Conservation (phyloP, 345 rosid species). For the Gynandropsis gynandra region DNA sequence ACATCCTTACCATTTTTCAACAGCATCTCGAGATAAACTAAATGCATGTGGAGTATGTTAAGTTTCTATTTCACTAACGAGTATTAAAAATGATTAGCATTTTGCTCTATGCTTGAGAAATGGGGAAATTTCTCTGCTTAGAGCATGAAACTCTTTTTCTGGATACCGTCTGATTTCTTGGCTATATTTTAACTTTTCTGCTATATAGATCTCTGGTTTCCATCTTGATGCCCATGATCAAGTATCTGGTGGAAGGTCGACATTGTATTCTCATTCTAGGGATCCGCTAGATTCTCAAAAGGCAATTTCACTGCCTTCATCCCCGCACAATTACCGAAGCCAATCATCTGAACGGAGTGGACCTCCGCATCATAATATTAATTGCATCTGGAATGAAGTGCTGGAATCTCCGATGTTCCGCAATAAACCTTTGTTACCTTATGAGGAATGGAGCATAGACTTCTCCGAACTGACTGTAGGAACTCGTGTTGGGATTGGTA, state of each 20-base stretch:
- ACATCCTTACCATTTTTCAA: too few relatives aligned
- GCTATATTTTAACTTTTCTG: constrained; percentile 14
- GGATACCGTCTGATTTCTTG: constrained; percentile 18
- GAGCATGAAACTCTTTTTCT: too few relatives aligned
- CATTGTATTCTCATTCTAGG: constrained; percentile 41
- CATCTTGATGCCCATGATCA: constrained; percentile 52
- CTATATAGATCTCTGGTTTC: constrained; percentile 50
- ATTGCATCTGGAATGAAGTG: constrained; percentile 75
- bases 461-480: constrained; percentile 90
- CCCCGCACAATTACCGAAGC: constrained; percentile 70
- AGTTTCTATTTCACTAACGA: constrained; percentile 12
- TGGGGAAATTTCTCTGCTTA: constrained; percentile 5
- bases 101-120: neutral
- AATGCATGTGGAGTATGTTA: too few relatives aligned
- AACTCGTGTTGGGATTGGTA: constrained; percentile 97
- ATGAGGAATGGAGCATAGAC: constrained; percentile 89
- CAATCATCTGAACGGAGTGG: constrained; percentile 53
- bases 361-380: constrained; percentile 32
- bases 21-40: too few relatives aligned
- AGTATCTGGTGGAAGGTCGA: constrained; percentile 60
- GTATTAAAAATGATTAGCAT: neutral
- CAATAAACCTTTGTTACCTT: constrained; percentile 65
- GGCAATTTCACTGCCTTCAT: constrained; percentile 89
- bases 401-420: constrained; percentile 81
- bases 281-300: constrained; percentile 65